phyloP scores from a whole-genome alignment of 495 filamentous ascomycete species.

The Chaetomium cochliodes region DNA sequence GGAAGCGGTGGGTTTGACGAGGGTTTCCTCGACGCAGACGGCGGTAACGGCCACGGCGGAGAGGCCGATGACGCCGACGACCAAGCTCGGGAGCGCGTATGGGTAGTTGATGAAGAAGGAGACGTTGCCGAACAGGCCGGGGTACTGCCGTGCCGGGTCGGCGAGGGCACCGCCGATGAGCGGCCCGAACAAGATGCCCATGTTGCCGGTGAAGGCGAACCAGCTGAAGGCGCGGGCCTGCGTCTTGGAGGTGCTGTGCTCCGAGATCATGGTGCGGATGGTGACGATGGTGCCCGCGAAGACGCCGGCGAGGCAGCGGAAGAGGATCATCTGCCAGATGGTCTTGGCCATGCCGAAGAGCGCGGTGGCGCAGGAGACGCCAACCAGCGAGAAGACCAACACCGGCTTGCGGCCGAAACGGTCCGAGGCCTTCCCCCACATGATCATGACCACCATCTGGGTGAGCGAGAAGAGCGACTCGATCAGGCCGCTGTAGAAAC shows the following conservation, averaged over 20 bases:
- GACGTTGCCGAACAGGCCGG: conserved; percentile 51
- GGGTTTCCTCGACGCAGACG: conserved; percentile 58
- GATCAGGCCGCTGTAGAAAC: conserved; percentile 71
- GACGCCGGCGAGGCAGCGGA: conserved; percentile 62
- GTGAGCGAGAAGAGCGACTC: conserved; percentile 70
- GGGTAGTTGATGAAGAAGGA: conserved; percentile 61
- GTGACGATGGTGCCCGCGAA: conserved; percentile 70
- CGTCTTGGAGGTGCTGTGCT: conserved; percentile 63
- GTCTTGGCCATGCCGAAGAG: conserved; percentile 61
- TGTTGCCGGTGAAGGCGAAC: conserved; percentile 66
- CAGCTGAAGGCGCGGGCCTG: conserved; percentile 69
- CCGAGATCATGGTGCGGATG: conserved; percentile 67
- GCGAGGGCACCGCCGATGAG: conserved; percentile 62
- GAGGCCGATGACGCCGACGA: conserved; percentile 50
- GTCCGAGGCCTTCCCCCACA: conserved; percentile 66
- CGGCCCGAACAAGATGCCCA: conserved; percentile 69
- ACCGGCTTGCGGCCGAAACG: conserved; percentile 66
- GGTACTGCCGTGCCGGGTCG: conserved; percentile 59
- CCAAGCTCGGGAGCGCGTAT: conserved; percentile 61
- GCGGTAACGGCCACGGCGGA: conserved; percentile 49
- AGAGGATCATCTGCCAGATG: conserved; percentile 66
- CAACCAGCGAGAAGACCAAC: conserved; percentile 59
- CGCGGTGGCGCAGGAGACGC: conserved; percentile 55
- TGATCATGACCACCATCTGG: conserved; percentile 56
- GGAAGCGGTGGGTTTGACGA: conserved; percentile 24